A percentile compares a stretch with the other conserved stretches of the same genome.
Evolutionary conservation across 1,139 yeast species (phyloP).

Genomic region (Lodderomyces beijingensis): DNA sequence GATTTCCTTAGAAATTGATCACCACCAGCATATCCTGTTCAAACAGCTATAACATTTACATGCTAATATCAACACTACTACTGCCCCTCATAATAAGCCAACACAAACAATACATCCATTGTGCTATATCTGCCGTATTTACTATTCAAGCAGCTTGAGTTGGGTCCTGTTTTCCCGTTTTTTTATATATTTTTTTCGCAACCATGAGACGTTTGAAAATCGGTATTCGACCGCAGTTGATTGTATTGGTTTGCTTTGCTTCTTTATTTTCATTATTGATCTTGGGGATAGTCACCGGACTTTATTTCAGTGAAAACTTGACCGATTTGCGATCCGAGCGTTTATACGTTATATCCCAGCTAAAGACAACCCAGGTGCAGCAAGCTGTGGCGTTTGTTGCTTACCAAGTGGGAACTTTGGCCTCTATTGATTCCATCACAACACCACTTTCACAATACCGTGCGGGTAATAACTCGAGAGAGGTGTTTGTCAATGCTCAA

Average conservation of each 20-base stretch:
- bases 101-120: too few relatives aligned
- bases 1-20: too few relatives aligned
- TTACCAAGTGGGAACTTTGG: conserved; percentile 69
- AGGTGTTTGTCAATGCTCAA: conserved; percentile 40
- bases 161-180: too few relatives aligned
- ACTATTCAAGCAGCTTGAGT: too few relatives aligned
- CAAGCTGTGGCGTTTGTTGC: conserved; percentile 62
- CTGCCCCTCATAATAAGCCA: too few relatives aligned
- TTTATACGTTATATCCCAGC: conserved; percentile 70
- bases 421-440: conserved; percentile 58
- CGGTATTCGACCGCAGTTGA: conserved; percentile 67
- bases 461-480: conserved; percentile 63
- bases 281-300: conserved; percentile 75
- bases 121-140: too few relatives aligned
- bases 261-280: conserved; percentile 72
- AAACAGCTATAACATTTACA: too few relatives aligned
- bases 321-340: conserved; percentile 64
- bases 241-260: conserved; percentile 72
- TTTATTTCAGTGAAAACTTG: conserved; percentile 66
- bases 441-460: conserved; percentile 55
- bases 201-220: conserved; percentile 42
- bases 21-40: too few relatives aligned
- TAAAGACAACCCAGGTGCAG: conserved; percentile 73
- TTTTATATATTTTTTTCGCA: too few relatives aligned
- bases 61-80: too few relatives aligned